These are phyloP conservation scores for Chalaropsis ovoidea DNA, from an alignment of 2,329 filamentous ascomycete genomes.

Conservation along the genomic window DNA sequence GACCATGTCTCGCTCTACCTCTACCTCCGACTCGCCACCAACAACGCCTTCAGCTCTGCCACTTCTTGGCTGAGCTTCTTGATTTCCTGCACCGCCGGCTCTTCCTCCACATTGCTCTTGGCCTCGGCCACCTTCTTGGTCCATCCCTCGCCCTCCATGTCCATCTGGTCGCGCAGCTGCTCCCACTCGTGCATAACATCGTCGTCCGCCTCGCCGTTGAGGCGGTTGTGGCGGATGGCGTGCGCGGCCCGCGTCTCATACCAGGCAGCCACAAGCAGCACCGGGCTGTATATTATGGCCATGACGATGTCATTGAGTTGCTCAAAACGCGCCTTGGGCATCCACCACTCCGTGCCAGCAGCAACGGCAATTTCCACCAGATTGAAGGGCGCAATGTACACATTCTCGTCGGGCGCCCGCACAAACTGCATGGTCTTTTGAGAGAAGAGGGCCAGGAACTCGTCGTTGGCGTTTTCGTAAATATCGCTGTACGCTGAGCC, in stretches of 20 bases:
- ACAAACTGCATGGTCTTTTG: constrained; percentile 97
- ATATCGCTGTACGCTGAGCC: constrained; percentile 95
- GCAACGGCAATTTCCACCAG: constrained; percentile 77
- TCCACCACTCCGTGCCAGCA: constrained; percentile 88
- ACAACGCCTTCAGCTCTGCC: constrained; percentile 44
- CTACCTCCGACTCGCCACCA: constrained; percentile 28
- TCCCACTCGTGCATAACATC: constrained; percentile 90
- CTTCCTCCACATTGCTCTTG: constrained; percentile 71
- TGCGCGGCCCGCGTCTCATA: constrained; percentile 57
- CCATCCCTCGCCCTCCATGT: constrained; percentile 82
- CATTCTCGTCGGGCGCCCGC: constrained; percentile 92
- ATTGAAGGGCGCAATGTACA: constrained; percentile 94
- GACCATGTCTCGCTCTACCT: background rate
- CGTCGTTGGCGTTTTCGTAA: constrained; percentile 84
- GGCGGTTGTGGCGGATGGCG: constrained; percentile 61
- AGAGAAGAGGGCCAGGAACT: constrained; percentile 85
- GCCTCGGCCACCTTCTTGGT: constrained; percentile 63
- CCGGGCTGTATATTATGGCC: constrained; percentile 71
- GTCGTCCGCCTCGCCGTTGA: constrained; percentile 77
- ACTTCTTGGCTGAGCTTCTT: constrained; percentile 49
- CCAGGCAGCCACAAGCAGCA: constrained; percentile 67
- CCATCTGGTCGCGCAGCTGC: constrained; percentile 58
- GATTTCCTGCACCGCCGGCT: constrained; percentile 63
- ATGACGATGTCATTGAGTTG: constrained; percentile 81
- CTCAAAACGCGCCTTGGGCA: constrained; percentile 63